Evolutionary conservation across 2,329 filamentous ascomycete genomes (phyloP).

Genomic region (Alternaria solani): DNA sequence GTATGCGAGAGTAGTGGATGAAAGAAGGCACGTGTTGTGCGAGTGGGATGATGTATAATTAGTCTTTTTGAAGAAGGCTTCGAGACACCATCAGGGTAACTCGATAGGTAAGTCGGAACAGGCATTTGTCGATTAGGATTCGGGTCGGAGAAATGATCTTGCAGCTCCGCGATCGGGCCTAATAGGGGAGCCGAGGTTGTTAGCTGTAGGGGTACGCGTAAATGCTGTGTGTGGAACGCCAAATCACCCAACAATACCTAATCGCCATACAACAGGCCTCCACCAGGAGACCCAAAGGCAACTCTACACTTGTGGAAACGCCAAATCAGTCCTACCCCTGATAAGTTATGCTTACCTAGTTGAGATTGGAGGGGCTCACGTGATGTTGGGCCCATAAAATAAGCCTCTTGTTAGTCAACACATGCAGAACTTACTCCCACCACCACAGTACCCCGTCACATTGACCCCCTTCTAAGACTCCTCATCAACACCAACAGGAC

Average conservation of each 20-base stretch:
- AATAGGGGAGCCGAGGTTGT: neutral
- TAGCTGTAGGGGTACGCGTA: neutral
- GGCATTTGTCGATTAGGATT: neutral
- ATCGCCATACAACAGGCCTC: no score
- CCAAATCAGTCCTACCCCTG: no score
- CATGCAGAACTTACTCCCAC: no score
- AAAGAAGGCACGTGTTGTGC: constrained; percentile 1
- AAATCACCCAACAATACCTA: no score
- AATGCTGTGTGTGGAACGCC: no score
- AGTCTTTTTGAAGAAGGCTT: neutral
- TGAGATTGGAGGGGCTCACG: no score
- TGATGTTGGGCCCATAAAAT: no score
- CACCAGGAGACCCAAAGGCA: no score
- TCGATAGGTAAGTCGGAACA: neutral
- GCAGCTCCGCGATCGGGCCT: neutral
- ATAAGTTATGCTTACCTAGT: no score
- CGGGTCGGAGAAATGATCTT: neutral
- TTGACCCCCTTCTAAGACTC: neutral
- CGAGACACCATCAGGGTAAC: neutral
- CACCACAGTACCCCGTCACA: neutral
- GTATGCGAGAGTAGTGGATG: constrained; percentile 1
- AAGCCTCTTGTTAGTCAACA: no score
- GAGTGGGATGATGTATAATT: neutral
- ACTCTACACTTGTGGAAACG: no score
- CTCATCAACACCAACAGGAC: neutral